These are phyloP conservation scores for Cryptococcus floricola DNA, from an alignment of 1,284 basidiomycete species.

Conservation along the genomic window DNA sequence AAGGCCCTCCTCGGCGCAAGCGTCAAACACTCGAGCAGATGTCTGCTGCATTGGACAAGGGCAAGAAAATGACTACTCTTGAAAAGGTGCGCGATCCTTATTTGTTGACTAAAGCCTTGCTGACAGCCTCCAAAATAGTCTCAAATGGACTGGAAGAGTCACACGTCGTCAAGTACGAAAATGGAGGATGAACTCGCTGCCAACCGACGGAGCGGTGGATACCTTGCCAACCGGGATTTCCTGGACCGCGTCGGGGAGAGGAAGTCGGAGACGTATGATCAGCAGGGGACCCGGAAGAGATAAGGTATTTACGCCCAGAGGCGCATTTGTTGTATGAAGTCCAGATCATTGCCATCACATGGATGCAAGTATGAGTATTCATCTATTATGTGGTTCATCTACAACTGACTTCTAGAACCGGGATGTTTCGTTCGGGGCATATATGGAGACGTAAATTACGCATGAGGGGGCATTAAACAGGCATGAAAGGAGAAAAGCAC, in stretches of 20 bases:
- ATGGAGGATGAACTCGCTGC: conserved; percentile 39
- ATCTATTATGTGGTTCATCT: neutral
- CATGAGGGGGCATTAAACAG: conserved; percentile 1
- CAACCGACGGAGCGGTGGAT: conserved; percentile 41
- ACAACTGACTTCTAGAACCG: neutral
- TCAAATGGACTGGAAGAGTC: conserved; percentile 46
- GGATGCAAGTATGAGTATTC: neutral
- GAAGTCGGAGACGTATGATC: conserved; percentile 15
- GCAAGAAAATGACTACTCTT: conserved; percentile 49
- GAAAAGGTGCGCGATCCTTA: conserved; percentile 38
- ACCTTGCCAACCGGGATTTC: conserved; percentile 44
- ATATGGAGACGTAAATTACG: conserved; percentile 1
- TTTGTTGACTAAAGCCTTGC: neutral
- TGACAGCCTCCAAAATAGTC: conserved; percentile 24
- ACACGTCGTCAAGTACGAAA: conserved; percentile 23
- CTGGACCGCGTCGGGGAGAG: conserved; percentile 44
- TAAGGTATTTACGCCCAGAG: neutral
- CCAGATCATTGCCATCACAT: neutral
- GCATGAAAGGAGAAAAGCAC: neutral
- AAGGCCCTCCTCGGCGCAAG: conserved; percentile 34
- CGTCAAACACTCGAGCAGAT: conserved; percentile 45
- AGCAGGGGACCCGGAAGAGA: neutral
- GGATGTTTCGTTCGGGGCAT: neutral
- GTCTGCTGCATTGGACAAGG: conserved; percentile 40
- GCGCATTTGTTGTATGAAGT: neutral